phyloP scores from a whole-genome alignment of 2,329 filamentous ascomycete species.

The Periconia digitata region DNA sequence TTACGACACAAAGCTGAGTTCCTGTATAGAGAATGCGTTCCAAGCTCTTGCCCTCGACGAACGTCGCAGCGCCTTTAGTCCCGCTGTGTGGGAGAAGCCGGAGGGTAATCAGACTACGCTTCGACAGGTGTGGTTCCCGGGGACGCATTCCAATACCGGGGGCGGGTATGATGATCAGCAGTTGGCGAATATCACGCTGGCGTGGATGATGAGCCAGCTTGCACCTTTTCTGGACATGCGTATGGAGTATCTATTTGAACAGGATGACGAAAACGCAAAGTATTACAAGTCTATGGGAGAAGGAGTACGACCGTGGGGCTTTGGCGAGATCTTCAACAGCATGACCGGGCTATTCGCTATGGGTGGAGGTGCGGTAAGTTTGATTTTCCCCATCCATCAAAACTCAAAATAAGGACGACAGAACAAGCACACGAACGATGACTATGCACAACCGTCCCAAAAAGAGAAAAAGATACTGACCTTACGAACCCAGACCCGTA shows the following conservation, averaged over 20 bases:
- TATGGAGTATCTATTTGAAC: constrained; percentile 50
- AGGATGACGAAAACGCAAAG: constrained; percentile 48
- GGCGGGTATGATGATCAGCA: constrained; percentile 50
- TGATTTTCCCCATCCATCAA: background rate
- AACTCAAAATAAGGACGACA: too few relatives aligned
- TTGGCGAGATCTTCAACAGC: constrained; percentile 49
- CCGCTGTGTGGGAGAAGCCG: constrained; percentile 56
- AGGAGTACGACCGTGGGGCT: constrained; percentile 50
- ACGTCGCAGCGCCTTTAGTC: constrained; percentile 52
- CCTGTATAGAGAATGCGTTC: constrained; percentile 56
- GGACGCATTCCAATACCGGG: constrained; percentile 56
- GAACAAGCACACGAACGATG: too few relatives aligned
- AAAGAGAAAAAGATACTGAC: background rate
- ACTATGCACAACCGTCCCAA: background rate
- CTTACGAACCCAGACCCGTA: constrained; percentile 37
- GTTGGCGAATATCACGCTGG: constrained; percentile 55
- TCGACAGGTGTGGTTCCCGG: constrained; percentile 60
- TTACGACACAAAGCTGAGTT: constrained; percentile 49
- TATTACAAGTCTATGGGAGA: constrained; percentile 48
- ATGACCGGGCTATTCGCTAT: constrained; percentile 50
- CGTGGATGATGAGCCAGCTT: constrained; percentile 60
- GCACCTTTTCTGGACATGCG: constrained; percentile 52
- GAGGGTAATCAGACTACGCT: constrained; percentile 48
- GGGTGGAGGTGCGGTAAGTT: constrained; percentile 45
- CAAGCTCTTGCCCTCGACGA: constrained; percentile 60